These are phyloP conservation scores for Acanthamoeba lenticulata DNA, from an alignment of 208 protist genomes.

Conservation along the genomic window DNA sequence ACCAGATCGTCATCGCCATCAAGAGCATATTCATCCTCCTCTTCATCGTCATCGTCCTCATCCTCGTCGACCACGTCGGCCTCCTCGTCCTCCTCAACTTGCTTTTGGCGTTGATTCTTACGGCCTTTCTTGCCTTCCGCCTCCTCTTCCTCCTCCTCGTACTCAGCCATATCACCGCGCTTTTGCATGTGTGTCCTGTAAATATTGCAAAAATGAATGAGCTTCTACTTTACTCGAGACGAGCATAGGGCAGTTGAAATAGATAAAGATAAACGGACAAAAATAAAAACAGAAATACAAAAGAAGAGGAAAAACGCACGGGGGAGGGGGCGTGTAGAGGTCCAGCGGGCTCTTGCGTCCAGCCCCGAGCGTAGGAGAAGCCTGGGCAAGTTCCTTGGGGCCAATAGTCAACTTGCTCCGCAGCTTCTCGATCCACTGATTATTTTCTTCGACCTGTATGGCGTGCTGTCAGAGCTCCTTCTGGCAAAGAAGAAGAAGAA, in stretches of 20 bases:
- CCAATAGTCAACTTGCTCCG: not conserved
- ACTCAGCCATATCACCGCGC: not conserved
- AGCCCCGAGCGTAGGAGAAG: not conserved
- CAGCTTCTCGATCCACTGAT: not conserved
- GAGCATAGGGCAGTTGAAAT: not conserved
- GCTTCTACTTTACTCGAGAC: not conserved
- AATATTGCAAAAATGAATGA: too few species aligned
- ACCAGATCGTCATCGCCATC: not conserved
- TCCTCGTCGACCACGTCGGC: not conserved
- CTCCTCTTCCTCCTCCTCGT: not conserved
- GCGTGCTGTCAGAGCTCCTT: not conserved
- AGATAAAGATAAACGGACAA: not conserved
- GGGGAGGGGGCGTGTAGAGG: not conserved
- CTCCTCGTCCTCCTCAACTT: not conserved
- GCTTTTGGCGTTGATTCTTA: not conserved
- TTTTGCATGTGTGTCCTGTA: not conserved
- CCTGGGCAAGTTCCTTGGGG: slow-evolving; percentile 2
- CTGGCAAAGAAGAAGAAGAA: not conserved
- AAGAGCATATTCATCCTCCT: not conserved
- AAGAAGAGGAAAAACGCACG: not conserved
- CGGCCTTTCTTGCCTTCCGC: not conserved
- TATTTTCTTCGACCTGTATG: not conserved
- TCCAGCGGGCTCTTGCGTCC: slow-evolving; percentile 31
- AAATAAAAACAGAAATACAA: not conserved
- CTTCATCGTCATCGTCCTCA: not conserved